Evolutionary conservation across 805 yeast genomes (phyloP).

Genomic region (Tetrapisispora taiwanensis): DNA sequence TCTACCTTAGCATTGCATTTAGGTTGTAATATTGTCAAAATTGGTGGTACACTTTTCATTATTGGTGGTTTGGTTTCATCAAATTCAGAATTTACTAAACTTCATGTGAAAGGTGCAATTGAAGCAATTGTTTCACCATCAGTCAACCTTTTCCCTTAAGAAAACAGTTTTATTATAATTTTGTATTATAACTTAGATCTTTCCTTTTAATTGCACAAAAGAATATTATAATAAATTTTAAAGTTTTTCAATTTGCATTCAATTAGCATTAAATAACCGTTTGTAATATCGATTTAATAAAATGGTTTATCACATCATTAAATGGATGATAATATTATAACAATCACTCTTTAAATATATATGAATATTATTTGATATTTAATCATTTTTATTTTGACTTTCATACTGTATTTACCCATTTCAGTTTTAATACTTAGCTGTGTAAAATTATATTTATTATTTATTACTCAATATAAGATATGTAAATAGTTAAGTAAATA

Average conservation of each 20-base stretch:
- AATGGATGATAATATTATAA: too few relatives aligned
- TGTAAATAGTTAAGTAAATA: too few relatives aligned
- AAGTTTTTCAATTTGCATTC: background rate
- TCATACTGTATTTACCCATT: too few relatives aligned
- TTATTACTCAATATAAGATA: background rate
- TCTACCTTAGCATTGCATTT: background rate
- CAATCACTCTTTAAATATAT: too few relatives aligned
- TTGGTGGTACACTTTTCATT: conserved; percentile 15
- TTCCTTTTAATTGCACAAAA: background rate
- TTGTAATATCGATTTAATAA: background rate
- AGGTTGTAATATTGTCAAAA: conserved; percentile 8
- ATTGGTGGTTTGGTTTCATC: conserved; percentile 21
- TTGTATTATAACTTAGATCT: too few relatives aligned
- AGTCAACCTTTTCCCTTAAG: conserved; percentile 15
- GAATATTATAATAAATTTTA: too few relatives aligned
- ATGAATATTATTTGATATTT: too few relatives aligned
- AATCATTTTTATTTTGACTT: too few relatives aligned
- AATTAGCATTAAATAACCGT: background rate
- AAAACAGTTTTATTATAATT: too few relatives aligned
- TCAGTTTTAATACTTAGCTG: too few relatives aligned
- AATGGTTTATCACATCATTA: background rate
- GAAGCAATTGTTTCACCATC: conserved; percentile 21
- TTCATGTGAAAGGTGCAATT: conserved; percentile 23
- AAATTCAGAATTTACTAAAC: conserved; percentile 6
- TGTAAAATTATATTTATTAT: too few relatives aligned